Conservation (phyloP, 495 filamentous ascomycete genomes). For the Hyaloscypha bicolor region DNA sequence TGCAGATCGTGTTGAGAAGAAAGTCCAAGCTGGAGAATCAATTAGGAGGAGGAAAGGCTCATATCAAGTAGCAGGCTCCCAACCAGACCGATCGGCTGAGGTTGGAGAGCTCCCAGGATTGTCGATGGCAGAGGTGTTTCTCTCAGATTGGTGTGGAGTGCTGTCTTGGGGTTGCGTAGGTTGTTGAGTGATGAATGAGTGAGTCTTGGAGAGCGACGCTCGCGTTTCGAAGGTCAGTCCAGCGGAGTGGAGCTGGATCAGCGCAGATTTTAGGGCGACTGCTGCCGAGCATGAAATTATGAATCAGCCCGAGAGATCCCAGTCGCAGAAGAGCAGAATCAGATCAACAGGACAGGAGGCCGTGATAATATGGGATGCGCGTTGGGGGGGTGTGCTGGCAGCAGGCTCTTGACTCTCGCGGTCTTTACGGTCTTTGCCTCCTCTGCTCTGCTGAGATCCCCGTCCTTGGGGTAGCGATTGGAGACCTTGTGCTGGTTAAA, state of each 20-base stretch:
- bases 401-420: background rate
- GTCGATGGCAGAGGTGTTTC: background rate
- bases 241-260: background rate
- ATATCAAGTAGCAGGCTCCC: background rate
- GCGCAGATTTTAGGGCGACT: background rate
- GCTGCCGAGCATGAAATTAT: background rate
- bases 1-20: conserved; percentile 6
- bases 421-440: background rate
- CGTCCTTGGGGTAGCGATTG: background rate
- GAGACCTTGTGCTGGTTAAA: background rate
- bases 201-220: background rate
- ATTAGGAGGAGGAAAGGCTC: background rate
- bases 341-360: conserved; percentile 2
- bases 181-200: background rate
- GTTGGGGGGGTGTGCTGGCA: conserved; percentile 2
- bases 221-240: background rate
- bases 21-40: conserved; percentile 6
- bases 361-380: background rate
- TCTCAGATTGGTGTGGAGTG: background rate
- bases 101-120: background rate
- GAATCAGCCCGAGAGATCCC: background rate
- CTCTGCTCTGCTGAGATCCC: background rate
- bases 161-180: background rate
- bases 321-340: background rate
- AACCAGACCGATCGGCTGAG: background rate